These are phyloP conservation scores for Torulaspora pretoriensis DNA, from an alignment of 1,139 yeast species.

Conservation along the genomic window DNA sequence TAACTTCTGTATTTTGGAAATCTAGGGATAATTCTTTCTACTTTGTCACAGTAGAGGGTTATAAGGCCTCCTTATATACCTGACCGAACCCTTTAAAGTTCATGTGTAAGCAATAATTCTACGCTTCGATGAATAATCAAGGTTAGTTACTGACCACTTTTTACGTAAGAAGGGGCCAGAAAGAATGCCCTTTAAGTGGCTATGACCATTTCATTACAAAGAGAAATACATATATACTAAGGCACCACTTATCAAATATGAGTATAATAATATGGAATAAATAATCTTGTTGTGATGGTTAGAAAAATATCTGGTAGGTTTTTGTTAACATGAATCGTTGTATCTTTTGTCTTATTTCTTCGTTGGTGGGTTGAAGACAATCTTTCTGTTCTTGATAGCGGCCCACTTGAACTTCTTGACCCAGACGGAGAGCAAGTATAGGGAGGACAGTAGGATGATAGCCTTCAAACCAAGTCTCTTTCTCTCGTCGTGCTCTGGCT, in stretches of 20 bases:
- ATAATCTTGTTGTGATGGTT: constrained; percentile 10
- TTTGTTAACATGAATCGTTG: constrained; percentile 8
- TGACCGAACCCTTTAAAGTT: not conserved
- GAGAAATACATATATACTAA: constrained; percentile 3
- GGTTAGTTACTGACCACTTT: not conserved
- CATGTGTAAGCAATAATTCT: not conserved
- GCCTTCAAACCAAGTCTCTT: constrained; percentile 97
- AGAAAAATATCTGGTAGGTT: constrained; percentile 1
- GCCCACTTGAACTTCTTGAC: constrained; percentile 99
- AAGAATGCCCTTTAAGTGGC: not conserved
- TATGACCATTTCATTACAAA: constrained; percentile 8
- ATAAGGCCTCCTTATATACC: no score
- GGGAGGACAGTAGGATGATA: constrained; percentile 67
- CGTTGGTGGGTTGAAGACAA: constrained; percentile 88
- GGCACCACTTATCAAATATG: constrained; percentile 4
- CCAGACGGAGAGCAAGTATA: constrained; percentile 82
- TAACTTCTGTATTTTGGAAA: not conserved
- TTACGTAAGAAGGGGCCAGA: constrained; percentile 1
- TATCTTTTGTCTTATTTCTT: constrained; percentile 10
- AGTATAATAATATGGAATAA: constrained; percentile 12
- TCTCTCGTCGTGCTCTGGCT: constrained; percentile 98
- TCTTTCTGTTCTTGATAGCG: constrained; percentile 91
- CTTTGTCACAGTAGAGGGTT: no score
- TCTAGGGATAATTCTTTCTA: no score
- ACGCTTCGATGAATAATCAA: not conserved